Base-by-base conservation (phyloP, 2,329 filamentous ascomycete genomes). In the Exserohilum turcica region DNA sequence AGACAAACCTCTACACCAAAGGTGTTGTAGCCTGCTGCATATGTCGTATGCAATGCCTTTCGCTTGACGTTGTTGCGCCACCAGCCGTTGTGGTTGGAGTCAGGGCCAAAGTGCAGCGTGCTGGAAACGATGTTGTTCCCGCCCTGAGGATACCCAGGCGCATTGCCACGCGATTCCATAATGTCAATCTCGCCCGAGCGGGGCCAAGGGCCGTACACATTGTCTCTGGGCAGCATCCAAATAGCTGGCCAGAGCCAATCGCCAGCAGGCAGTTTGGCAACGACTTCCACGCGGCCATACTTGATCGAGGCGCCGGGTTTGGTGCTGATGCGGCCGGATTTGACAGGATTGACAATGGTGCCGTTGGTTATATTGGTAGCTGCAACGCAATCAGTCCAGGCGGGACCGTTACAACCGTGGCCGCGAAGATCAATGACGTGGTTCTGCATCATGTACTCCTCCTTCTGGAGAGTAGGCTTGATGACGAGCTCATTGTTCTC, bases 211-310 rank as follows among this genome's bases (percentile, higher is more conserved):
- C 91, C 91, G 70, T 94, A 95, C 0, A 79, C 86, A 48, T 86
- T 80, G 37, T 87, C 79, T 40, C 84, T 85, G 1, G 91, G 91
- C 79, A 94, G 80, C 88, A 95, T 90, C 89, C 89, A 92, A 66
- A 95, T 93, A n/a, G 90, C 90, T 2, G 91, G 91, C 91, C 91
- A 94, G 9, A 95, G 81, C 91, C 91, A 94, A 76, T 94, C 90
- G 48, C 91, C 91, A 42, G 79, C 74, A 4, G 91, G 90, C 24
- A 94, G 77, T 74, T 87, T 87, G 21, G 91, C 91, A 1, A 82
- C 86, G 5, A 95, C 90, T 71, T 95, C 89, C 46, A 95, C 82
- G 37, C 89, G 88, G 42, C 91, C 91, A 70, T 90, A 95, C 74
- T 86, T 90, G 78, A 95, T 90, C 13, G 77, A 82, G 6, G 85